A percentile compares a stretch with the other conserved stretches of the same genome.
Conservation (phyloP, 1,284 basidiomycete species). For the Psilocybe mexicana region DNA sequence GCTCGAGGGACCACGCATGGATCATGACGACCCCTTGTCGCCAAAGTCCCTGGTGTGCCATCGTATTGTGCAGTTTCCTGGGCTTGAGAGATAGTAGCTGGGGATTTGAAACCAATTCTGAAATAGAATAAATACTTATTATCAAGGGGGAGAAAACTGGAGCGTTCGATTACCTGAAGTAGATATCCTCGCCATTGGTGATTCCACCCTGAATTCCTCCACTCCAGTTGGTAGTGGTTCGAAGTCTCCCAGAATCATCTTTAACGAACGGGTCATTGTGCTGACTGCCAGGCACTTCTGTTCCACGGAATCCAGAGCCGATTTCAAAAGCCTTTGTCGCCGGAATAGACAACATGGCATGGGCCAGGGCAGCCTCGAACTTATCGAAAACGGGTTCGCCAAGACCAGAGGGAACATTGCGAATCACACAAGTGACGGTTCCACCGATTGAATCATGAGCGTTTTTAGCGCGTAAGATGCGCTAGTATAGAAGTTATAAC, state of each 20-base stretch:
- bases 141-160: background rate
- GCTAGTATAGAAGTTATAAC: slow-evolving; percentile 44
- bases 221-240: slow-evolving; percentile 93
- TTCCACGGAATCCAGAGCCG: slow-evolving; percentile 95
- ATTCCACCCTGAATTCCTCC: slow-evolving; percentile 99
- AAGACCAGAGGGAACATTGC: slow-evolving; percentile 86
- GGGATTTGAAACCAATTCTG: slow-evolving; percentile 96
- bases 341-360: slow-evolving; percentile 98
- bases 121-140: background rate
- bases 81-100: slow-evolving; percentile 94
- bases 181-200: slow-evolving; percentile 96
- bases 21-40: slow-evolving; percentile 92
- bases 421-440: slow-evolving; percentile 95
- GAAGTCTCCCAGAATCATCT: slow-evolving; percentile 70
- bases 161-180: slow-evolving; percentile 74
- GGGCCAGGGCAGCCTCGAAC: slow-evolving; percentile 93
- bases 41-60: slow-evolving; percentile 84
- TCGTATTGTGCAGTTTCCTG: slow-evolving; percentile 94
- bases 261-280: slow-evolving; percentile 93
- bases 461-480: slow-evolving; percentile 92
- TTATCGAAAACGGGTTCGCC: slow-evolving; percentile 99
- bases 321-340: slow-evolving; percentile 99
- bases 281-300: slow-evolving; percentile 88
- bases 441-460: slow-evolving; percentile 95
- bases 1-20: slow-evolving; percentile 98